Percentiles rank a stretch among this genome's conserved stretches.
Conservation (phyloP, 441 rosid species). For the Populus hybrid region DNA sequence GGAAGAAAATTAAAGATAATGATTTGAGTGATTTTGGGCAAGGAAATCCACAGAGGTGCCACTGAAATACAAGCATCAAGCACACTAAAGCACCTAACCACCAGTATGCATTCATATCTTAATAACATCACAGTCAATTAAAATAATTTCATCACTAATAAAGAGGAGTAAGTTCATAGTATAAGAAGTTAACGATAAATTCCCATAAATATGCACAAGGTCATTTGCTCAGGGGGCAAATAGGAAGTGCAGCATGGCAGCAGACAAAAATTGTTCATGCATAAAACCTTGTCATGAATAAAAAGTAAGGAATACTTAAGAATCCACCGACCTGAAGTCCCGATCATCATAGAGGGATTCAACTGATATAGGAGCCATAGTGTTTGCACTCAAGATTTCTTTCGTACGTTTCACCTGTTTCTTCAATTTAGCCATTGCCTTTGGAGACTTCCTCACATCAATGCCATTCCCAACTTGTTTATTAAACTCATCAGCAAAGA, state of each 20-base stretch:
- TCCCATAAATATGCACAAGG: not conserved
- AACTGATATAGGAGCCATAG: slow-evolving; percentile 83
- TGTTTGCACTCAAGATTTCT: slow-evolving; percentile 93
- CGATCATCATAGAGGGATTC: slow-evolving; percentile 87
- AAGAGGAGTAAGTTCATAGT: not conserved
- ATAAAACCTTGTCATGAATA: not conserved
- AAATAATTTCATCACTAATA: not conserved
- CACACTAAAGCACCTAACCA: not conserved
- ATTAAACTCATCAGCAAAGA: slow-evolving; percentile 92
- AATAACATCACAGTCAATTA: not conserved
- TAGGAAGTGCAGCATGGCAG: not conserved
- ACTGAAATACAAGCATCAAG: not conserved
- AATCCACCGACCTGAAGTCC: slow-evolving; percentile 74
- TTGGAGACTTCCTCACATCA: slow-evolving; percentile 83
- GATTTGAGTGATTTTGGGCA: not conserved
- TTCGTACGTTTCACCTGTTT: slow-evolving; percentile 97
- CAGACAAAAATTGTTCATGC: not conserved
- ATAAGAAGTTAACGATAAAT: not conserved
- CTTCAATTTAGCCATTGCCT: slow-evolving; percentile 98
- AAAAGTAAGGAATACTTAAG: not conserved
- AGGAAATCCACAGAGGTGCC: not conserved
- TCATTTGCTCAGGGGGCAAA: not conserved
- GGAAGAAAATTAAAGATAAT: slow-evolving; percentile 7
- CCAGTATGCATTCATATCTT: not conserved
- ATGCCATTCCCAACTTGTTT: slow-evolving; percentile 78